Evolutionary conservation across 768 basidiomycete genomes (phyloP), one percentile per base, ranked within the genome.

Genomic region (Guyanaporus albipodus): DNA sequence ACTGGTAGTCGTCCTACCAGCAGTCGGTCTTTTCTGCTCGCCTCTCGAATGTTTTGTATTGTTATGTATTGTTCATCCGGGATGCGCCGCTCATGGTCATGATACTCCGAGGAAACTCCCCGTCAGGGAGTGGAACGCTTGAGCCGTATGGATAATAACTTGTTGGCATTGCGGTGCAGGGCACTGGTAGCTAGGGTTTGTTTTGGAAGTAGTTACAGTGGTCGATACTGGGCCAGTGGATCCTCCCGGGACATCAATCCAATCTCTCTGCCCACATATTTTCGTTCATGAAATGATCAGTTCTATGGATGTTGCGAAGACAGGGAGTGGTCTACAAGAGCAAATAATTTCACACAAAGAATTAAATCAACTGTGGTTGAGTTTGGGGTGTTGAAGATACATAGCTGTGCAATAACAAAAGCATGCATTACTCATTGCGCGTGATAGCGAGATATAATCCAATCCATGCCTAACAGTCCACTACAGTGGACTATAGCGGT

Each of bases 41-140:
- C 39, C 42, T 44, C 14, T 60, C 44, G 40, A 61, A 47, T 48
- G 33, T 58, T 67, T 55, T 68, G 67, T 66, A 68, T 64, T 68
- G 46, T 62, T 58, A 60, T 52, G 55, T 67, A 60, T 56, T 42
- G 48, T 24, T 26, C 29, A 43, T 42, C 32, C 6, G n/a, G 29
- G 26, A 27, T 8, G 23, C 33, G n/a, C 36, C 36, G 38, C 49
- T 43, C 46, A 48, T 6, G 72, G 75, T 58, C 72, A 74, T 19
- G 73, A 73, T 54, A 74, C 74, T 27, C 72, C 70, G 32, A 77
- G 78, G n/a, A n/a, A n/a, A n/a, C n/a, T n/a, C 42, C 78, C 78
- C 12, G 77, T 80, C 54, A 79, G 78, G 80, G 56, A 53, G 50
- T 60, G 42, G 43, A 56, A 47, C 21, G 22, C 38, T 48, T 48